A percentile compares a stretch with the other conserved stretches of the same genome.
phyloP scores from a whole-genome alignment of 306 rosid genomes.

The Parietaria judaica region DNA sequence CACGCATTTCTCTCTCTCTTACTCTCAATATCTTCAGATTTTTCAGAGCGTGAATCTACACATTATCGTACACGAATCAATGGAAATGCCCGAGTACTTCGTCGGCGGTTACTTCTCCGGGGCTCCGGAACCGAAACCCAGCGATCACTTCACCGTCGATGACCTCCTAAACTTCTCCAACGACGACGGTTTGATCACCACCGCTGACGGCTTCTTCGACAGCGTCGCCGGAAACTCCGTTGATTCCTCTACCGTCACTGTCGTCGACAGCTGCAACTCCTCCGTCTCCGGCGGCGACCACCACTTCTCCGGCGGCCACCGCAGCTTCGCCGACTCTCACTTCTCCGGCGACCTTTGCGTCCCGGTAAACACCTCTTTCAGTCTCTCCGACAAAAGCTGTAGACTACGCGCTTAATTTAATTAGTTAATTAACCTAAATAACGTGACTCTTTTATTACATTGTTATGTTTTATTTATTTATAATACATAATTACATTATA shows the following conservation, averaged over 20 bases:
- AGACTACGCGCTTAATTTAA: not conserved
- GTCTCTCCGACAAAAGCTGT: not conserved
- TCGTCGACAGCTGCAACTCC: slow-evolving; percentile 69
- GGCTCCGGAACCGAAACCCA: slow-evolving; percentile 33
- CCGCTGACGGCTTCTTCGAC: slow-evolving; percentile 59
- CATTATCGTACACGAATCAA: slow-evolving; percentile 7
- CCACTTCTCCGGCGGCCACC: slow-evolving; percentile 33
- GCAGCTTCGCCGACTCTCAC: slow-evolving; percentile 49
- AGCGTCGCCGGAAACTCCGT: slow-evolving; percentile 54
- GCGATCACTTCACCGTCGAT: slow-evolving; percentile 67
- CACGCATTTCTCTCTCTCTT: slow-evolving; percentile 10
- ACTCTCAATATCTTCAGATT: not conserved
- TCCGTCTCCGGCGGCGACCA: slow-evolving; percentile 52
- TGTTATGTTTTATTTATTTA: too few relatives aligned
- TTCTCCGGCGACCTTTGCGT: slow-evolving; percentile 70
- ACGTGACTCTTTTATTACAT: too few relatives aligned
- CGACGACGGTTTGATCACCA: slow-evolving; percentile 58
- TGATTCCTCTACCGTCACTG: slow-evolving; percentile 59
- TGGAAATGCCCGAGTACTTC: slow-evolving; percentile 61
- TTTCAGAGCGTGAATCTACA: not conserved
- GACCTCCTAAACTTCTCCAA: slow-evolving; percentile 83
- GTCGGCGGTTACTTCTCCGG: slow-evolving; percentile 58
- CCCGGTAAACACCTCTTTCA: slow-evolving; percentile 43
- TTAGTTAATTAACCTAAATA: too few relatives aligned
- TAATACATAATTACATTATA: too few relatives aligned